These are phyloP conservation scores for Chrysoporthe austroafricana DNA, from an alignment of 2,329 filamentous ascomycete species.

Conservation along the genomic window DNA sequence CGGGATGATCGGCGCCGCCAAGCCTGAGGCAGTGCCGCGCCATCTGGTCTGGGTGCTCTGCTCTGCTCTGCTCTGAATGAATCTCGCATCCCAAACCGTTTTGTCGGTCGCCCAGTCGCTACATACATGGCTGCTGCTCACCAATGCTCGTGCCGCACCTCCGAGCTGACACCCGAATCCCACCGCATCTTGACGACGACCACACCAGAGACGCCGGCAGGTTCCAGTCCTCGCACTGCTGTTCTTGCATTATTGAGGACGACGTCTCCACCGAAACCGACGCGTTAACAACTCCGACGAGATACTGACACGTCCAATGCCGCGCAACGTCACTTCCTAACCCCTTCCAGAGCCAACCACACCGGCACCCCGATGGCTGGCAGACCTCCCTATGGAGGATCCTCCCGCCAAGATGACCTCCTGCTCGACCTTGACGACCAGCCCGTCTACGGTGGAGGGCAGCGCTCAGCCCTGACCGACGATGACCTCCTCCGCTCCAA, in stretches of 20 bases:
- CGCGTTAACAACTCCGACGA: slow-evolving; percentile 4
- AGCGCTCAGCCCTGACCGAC: slow-evolving; percentile 78
- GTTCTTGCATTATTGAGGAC: slow-evolving; percentile 1
- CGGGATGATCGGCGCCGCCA: slow-evolving; percentile 17
- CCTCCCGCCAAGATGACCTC: slow-evolving; percentile 60
- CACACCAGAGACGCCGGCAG: background rate
- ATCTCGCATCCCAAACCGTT: slow-evolving; percentile 7
- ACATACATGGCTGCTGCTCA: background rate
- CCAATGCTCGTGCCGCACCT: background rate
- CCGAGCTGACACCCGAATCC: slow-evolving; percentile 6
- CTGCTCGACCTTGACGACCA: slow-evolving; percentile 77
- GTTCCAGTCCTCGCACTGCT: background rate
- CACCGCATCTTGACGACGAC: slow-evolving; percentile 1
- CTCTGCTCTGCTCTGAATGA: background rate
- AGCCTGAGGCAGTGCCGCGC: slow-evolving; percentile 19
- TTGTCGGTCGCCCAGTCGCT: background rate
- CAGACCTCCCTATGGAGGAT: slow-evolving; percentile 56
- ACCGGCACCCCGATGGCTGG: slow-evolving; percentile 61
- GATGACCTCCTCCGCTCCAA: slow-evolving; percentile 79
- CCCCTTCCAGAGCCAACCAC: slow-evolving; percentile 18
- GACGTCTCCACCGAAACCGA: slow-evolving; percentile 6
- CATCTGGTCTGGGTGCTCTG: background rate
- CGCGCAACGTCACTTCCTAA: slow-evolving; percentile 28
- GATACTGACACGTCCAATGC: slow-evolving; percentile 20
- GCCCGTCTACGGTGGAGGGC: slow-evolving; percentile 74